Percentiles rank a stretch among this genome's conserved stretches.
phyloP scores from a whole-genome alignment of 108 stramenopile species.

The Fragilaria radians region DNA sequence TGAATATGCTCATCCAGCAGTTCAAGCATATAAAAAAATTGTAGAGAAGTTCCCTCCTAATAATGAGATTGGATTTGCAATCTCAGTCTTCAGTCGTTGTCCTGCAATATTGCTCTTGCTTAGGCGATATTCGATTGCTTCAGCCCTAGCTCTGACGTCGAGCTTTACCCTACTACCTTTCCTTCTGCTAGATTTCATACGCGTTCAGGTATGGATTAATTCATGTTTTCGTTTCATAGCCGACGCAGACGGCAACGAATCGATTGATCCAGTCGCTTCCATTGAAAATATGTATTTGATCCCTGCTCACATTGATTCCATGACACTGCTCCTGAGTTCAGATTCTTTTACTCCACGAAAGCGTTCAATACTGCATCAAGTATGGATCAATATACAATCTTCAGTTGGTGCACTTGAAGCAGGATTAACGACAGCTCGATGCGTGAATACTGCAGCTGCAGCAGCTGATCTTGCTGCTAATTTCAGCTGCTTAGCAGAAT shows the following conservation, averaged over 20 bases:
- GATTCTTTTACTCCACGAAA: conserved; percentile 13
- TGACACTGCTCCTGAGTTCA: conserved; percentile 25
- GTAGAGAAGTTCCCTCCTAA: conserved; percentile 36
- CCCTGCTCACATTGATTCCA: conserved; percentile 20
- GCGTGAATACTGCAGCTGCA: conserved; percentile 31
- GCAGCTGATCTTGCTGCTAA: conserved; percentile 33
- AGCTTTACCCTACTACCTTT: conserved; percentile 19
- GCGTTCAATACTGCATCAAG: conserved; percentile 17
- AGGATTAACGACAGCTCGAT: conserved; percentile 33
- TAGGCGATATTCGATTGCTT: conserved; percentile 4
- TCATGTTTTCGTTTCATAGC: conserved; percentile 9
- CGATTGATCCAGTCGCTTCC: background rate
- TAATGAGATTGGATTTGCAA: conserved; percentile 10
- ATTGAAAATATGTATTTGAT: conserved; percentile 2
- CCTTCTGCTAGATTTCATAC: conserved; percentile 18
- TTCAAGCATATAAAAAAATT: conserved; percentile 25
- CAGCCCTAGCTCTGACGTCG: background rate
- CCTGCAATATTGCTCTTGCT: conserved; percentile 25
- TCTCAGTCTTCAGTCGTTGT: conserved; percentile 26
- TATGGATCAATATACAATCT: conserved; percentile 30
- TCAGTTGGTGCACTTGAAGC: conserved; percentile 31
- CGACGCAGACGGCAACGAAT: conserved; percentile 1
- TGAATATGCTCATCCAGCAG: conserved; percentile 38
- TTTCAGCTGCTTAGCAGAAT: conserved; percentile 27
- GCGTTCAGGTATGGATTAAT: conserved; percentile 20